Base-by-base conservation (phyloP, 2,329 filamentous ascomycete species). In the Helotiales sp. region DNA sequence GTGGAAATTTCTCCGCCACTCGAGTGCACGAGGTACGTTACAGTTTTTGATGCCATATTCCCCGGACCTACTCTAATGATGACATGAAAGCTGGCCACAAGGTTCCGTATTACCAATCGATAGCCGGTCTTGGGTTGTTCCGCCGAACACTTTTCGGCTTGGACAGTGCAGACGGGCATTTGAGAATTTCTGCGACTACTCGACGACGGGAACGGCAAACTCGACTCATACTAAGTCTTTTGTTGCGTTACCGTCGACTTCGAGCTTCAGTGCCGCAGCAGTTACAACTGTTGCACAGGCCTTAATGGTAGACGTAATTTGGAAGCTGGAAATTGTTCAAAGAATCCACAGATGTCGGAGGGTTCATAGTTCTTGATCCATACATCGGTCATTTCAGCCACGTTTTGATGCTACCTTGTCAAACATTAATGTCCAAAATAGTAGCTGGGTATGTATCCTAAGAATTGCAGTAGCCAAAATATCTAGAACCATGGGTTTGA, bases 1-100 rank as follows among this genome's bases (percentile, higher is more conserved):
- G 82, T 69, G 86, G 86, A 13, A 89, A 89, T 63, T 74, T 75
- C 30, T 71, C 69, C 1, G 75, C 74, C 55, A 24, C 71, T 7
- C 61, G 73, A 22, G 47, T 75, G 1, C 82, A 72, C 30, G 70
- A 75, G 63, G 70, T 68, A 50, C 58, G 68, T 68, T 43, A 22
- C 43, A 30, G 3, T 22, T 17, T 17, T 26, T 40, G 28, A 63
- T 13, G n/a, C n/a, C n/a, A 59, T 54, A 8, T 30, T n/a, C 30
- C 4, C 5, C 24, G n/a, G n/a, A n/a, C n/a, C 26, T 26, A 28
- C 8, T n/a, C 15, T n/a, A 37, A 60, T 66, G n/a, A 69, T 10
- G 32, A 5, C 4, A 8, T 30, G 30, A 17, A 55, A n/a, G 49
- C 66, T 55, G 73, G 71, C 2, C 73, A 74, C 24, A 63, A 70